These are phyloP conservation scores for Brassica hybrid DNA, from an alignment of 441 rosid species.

Conservation along the genomic window DNA sequence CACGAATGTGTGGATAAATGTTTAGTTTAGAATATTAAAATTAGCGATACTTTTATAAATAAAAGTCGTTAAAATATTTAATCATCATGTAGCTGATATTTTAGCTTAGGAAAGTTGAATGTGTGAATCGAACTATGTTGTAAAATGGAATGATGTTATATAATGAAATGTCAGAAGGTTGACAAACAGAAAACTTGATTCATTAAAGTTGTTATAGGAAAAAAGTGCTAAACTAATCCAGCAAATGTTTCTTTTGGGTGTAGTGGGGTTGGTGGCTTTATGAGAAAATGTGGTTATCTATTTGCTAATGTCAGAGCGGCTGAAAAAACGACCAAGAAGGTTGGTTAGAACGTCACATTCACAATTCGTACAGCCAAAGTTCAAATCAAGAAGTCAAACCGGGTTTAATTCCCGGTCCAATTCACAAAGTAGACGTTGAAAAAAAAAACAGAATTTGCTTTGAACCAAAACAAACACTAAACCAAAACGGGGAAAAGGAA, in stretches of 20 bases:
- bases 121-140: too few species aligned
- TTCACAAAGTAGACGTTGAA: slow-evolving; percentile 8
- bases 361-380: neutral
- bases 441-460: slow-evolving; percentile 12
- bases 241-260: neutral
- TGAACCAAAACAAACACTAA: neutral
- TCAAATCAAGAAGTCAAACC: slow-evolving; percentile 18
- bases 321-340: neutral
- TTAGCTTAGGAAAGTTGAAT: too few species aligned
- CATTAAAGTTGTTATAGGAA: too few species aligned
- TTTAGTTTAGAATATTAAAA: too few species aligned
- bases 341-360: slow-evolving; percentile 14
- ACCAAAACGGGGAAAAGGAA: neutral
- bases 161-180: too few species aligned
- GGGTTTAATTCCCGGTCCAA: slow-evolving; percentile 22
- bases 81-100: too few species aligned
- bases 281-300: neutral
- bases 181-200: too few species aligned
- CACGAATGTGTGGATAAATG: too few species aligned
- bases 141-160: too few species aligned
- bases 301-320: slow-evolving; percentile 4
- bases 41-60: too few species aligned
- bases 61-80: too few species aligned
- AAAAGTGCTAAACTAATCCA: neutral
- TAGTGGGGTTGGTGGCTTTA: slow-evolving; percentile 1